Evolutionary conservation across 2,329 filamentous ascomycete genomes (phyloP), one percentile per base, ranked within the genome.

Genomic region (Daldinia sp.): DNA sequence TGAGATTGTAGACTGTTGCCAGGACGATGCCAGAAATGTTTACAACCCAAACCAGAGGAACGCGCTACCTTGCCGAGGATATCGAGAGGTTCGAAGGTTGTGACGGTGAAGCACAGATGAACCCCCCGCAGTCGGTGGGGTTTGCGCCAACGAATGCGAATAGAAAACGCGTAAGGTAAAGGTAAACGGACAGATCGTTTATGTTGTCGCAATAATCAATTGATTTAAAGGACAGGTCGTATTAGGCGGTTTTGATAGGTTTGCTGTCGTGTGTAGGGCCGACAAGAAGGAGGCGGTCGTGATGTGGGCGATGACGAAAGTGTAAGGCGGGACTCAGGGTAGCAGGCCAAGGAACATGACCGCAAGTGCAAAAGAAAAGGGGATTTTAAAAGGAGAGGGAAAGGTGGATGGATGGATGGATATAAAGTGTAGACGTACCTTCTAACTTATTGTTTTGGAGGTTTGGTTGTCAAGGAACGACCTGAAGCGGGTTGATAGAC

Each of bases 71-170:
- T 72, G 56, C 37, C 18, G 41, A 59, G 18, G 62, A 63, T 59
- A 58, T 51, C 63, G 46, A 37, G 41, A 59, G 53, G 48, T 30
- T 67, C 50, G 46, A 72, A 59, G 66, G 63, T 35, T 59, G 65
- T 72, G 68, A 72, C 65, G 72, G 74, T 70, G 72, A 71, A 74
- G 63, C 54, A 73, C 60, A 74, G 65, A 65, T 59, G 26, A 69
- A 74, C 65, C 70, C 75, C 75, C 77, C 76, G 76, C 76, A 76
- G 73, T 74, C 74, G 70, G 77, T 77, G 75, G 77, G 76, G 76
- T 79, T 78, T 79, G 77, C 77, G 77, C 77, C 76, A 77, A 75
- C 73, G 72, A 63, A 72, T 74, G 67, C 71, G 54, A 65, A 62
- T 69, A 66, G 66, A 71, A 71, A 75, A 77, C 73, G 73, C 73